Evolutionary conservation across 2,329 filamentous ascomycete genomes (phyloP).

Genomic region (Aspergillus fructus): DNA sequence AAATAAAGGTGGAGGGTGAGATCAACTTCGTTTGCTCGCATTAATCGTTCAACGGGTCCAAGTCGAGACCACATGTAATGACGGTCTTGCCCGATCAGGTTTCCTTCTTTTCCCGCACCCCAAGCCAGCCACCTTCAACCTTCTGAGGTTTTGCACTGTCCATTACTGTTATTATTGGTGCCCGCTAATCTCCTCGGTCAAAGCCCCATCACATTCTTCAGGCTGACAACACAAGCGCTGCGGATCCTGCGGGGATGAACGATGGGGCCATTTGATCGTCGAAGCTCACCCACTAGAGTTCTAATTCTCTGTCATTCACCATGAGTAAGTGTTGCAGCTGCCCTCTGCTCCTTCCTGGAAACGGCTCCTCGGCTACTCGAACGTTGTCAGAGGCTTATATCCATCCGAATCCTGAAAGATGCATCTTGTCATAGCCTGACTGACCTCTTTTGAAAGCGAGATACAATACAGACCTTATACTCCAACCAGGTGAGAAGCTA

Average conservation of each 20-base stretch:
- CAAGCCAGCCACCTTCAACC: too few species aligned
- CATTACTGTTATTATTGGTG: background rate
- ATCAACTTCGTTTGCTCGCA: too few species aligned
- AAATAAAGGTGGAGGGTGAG: background rate
- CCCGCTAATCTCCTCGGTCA: background rate
- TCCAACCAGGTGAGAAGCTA: too few species aligned
- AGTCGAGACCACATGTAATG: too few species aligned
- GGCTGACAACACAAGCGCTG: background rate
- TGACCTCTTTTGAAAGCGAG: too few species aligned
- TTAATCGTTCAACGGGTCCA: too few species aligned
- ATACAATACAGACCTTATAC: too few species aligned
- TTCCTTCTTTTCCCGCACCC: too few species aligned
- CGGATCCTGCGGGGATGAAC: background rate
- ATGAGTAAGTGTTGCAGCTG: background rate
- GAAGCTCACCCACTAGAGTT: too few species aligned
- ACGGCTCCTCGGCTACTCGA: conserved; percentile 2
- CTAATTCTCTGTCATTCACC: too few species aligned
- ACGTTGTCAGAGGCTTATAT: background rate
- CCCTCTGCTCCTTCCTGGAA: background rate
- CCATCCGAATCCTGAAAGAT: background rate
- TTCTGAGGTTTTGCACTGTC: too few species aligned
- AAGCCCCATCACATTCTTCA: background rate
- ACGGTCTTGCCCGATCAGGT: too few species aligned
- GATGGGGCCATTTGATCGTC: background rate
- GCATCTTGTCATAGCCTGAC: background rate